phyloP scores from a whole-genome alignment of 495 filamentous ascomycete species.

The Penicillium simplicissimum region DNA sequence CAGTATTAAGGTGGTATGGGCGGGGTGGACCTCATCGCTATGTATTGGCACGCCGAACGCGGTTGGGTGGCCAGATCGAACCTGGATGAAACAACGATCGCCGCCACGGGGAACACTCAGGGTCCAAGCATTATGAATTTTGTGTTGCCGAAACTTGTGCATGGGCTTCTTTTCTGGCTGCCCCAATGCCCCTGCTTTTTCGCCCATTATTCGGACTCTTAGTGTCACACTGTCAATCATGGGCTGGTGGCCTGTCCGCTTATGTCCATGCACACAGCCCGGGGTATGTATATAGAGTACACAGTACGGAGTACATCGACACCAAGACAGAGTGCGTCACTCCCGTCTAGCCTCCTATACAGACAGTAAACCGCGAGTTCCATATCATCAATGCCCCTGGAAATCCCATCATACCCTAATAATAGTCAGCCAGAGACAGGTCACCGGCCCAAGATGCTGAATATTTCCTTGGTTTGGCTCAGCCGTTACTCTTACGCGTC shows the following conservation, averaged over 20 bases:
- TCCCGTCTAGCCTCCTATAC: neutral
- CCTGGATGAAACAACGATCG: conserved; percentile 29
- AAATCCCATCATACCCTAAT: neutral
- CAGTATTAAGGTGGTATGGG: neutral
- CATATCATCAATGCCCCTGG: neutral
- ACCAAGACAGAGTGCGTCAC: neutral
- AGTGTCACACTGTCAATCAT: no score
- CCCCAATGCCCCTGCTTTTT: neutral
- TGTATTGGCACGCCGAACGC: conserved; percentile 20
- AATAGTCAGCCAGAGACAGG: neutral
- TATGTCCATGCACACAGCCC: neutral
- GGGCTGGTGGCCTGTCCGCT: neutral
- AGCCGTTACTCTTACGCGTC: conserved; percentile 31
- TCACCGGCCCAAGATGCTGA: neutral
- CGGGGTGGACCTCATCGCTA: conserved; percentile 11
- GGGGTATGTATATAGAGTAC: neutral
- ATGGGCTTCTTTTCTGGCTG: neutral
- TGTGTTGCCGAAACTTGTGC: conserved; percentile 7
- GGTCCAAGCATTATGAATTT: conserved; percentile 15
- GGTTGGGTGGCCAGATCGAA: conserved; percentile 19
- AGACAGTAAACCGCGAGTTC: neutral
- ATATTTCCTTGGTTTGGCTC: neutral
- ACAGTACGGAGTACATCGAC: no score
- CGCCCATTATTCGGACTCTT: neutral
- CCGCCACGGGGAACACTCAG: conserved; percentile 19